Evolutionary conservation across 2,329 filamentous ascomycete species (phyloP), one percentile per base, ranked within the genome.

Genomic region (Macrophomina tecta): DNA sequence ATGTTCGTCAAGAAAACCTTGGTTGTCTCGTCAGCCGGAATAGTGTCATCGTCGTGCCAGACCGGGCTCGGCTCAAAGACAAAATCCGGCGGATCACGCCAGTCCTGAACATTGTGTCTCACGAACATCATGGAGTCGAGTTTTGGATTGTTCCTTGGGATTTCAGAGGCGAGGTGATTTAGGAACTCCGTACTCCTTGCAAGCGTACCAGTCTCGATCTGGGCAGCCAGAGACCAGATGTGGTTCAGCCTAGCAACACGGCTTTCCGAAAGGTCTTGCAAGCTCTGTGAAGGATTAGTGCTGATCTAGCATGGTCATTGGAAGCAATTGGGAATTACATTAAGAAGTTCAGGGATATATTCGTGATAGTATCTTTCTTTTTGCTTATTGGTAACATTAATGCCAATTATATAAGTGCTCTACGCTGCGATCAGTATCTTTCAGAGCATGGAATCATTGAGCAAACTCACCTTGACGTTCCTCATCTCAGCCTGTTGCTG

Each of bases 111-210:
- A 75, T 99, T 99, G 82, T 99, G 95, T 69, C 91, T 90, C 67
- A 97, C 89, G 78, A 97, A 99, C 95, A 99, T 99, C 85, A 97
- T 92, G 23, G 93, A 97, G 79, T 99, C 96, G 48, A 99, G 86
- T 53, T 91, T 86, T 9, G 95, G 95, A 69, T 91, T 86, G 76
- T 99, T 99, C 67, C 94, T 88, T 12, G 90, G 87, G 60, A 99
- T 95, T 75, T 98, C 94, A 67, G 87, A 85, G 5, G 89, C 83
- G 11, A 97, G 85, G 71, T 91, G 89, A 36, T 90, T 85, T 71
- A 97, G 83, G 68, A 92, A 86, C 46, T 88, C 87, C 4, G 87
- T 87, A 75, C 92, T 94, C 70, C 90, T 88, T 68, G 89, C 86
- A 56, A 97, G 82, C 75, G 93, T 91, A n/a, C 84, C 82, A n/a